Evolutionary conservation across 2,329 filamentous ascomycete genomes (phyloP).

Genomic region (Fusarium musae): DNA sequence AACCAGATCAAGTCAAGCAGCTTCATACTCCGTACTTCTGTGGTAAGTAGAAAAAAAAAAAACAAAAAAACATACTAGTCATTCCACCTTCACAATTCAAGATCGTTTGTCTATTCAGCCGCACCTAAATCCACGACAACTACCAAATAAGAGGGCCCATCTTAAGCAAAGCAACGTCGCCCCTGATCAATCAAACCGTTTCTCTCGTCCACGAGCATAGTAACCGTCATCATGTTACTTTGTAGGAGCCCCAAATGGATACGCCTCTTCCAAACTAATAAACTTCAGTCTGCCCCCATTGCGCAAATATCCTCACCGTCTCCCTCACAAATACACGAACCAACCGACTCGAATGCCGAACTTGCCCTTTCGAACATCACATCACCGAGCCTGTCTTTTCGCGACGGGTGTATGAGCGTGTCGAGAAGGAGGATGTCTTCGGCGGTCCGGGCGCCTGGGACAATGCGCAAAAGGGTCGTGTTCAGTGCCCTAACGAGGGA

Average conservation of each 20-base stretch:
- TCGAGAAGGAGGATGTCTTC: slow-evolving; percentile 89
- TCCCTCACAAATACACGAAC: slow-evolving; percentile 65
- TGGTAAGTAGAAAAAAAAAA: slow-evolving; percentile 3
- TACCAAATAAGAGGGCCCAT: background rate
- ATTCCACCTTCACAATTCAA: background rate
- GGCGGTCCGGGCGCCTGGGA: slow-evolving; percentile 90
- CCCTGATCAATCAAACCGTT: background rate
- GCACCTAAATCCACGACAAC: background rate
- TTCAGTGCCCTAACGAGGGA: slow-evolving; percentile 82
- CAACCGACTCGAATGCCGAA: slow-evolving; percentile 95
- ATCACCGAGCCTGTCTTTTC: slow-evolving; percentile 82
- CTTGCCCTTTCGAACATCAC: slow-evolving; percentile 91
- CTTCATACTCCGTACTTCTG: slow-evolving; percentile 2
- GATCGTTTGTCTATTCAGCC: background rate
- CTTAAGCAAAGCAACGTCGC: background rate
- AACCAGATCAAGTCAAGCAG: slow-evolving; percentile 20
- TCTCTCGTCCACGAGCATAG: background rate
- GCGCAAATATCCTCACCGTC: slow-evolving; percentile 85
- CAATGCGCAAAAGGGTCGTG: slow-evolving; percentile 85
- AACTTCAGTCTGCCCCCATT: slow-evolving; percentile 78
- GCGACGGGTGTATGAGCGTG: slow-evolving; percentile 86
- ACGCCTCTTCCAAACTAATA: slow-evolving; percentile 22
- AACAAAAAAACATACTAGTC: background rate
- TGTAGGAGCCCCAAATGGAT: slow-evolving; percentile 58
- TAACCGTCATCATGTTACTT: slow-evolving; percentile 67